These are phyloP conservation scores for Trypanosoma theileri DNA, from an alignment of 208 protist genomes.

Conservation along the genomic window DNA sequence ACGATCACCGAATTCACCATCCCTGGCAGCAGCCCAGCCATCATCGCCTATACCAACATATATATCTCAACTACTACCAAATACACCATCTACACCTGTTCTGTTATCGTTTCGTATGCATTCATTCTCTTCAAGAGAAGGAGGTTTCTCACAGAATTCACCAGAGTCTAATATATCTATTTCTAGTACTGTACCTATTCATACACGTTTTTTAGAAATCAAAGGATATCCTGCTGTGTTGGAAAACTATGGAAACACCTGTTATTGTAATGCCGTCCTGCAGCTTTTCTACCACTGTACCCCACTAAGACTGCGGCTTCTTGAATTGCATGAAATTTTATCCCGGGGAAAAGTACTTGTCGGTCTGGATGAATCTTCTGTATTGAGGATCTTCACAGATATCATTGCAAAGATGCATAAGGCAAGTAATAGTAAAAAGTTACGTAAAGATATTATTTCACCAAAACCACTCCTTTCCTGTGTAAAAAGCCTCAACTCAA, in stretches of 20 bases:
- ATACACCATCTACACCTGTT: constrained; percentile 43
- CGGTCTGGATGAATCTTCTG: constrained; percentile 63
- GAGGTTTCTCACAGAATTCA: constrained; percentile 8
- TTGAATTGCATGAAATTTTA: constrained; percentile 74
- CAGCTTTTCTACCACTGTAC: constrained; percentile 91
- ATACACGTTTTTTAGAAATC: constrained; percentile 76
- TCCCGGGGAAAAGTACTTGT: constrained; percentile 44
- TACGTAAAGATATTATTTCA: constrained; percentile 35
- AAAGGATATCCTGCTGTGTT: constrained; percentile 73
- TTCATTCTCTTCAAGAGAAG: constrained; percentile 43
- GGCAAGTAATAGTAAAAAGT: constrained; percentile 70
- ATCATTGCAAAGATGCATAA: constrained; percentile 87
- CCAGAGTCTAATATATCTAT: constrained; percentile 31
- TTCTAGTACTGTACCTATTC: constrained; percentile 25
- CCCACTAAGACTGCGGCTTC: constrained; percentile 72
- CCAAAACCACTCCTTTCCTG: constrained; percentile 47
- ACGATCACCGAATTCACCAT: constrained; percentile 1
- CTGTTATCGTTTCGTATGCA: constrained; percentile 69
- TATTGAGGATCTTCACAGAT: constrained; percentile 62
- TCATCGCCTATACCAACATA: constrained; percentile 21
- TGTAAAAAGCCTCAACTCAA: constrained; percentile 51
- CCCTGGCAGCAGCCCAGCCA: background rate
- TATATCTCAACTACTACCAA: constrained; percentile 28
- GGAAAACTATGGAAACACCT: constrained; percentile 92
- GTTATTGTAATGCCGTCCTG: constrained; percentile 89